phyloP scores from a whole-genome alignment of 2,329 filamentous ascomycete species.

The Trichoderma koningiopsis region DNA sequence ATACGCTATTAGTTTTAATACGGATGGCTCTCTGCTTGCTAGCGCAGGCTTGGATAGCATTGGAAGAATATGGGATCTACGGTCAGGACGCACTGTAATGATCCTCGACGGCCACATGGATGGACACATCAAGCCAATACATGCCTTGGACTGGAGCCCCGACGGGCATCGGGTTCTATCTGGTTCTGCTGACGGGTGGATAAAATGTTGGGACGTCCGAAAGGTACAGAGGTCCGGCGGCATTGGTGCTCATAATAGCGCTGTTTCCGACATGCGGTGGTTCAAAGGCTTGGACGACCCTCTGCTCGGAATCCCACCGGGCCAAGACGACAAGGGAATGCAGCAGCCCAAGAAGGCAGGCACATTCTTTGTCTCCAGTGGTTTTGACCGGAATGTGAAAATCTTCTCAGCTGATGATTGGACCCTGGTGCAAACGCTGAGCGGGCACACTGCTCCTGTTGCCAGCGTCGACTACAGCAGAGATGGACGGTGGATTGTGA shows the following conservation, averaged over 20 bases:
- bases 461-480: conserved; percentile 85
- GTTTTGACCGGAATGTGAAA: conserved; percentile 94
- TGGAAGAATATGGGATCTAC: conserved; percentile 91
- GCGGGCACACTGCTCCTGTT: conserved; percentile 89
- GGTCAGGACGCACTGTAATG: conserved; percentile 92
- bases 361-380: conserved; percentile 86
- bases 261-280: conserved; percentile 92
- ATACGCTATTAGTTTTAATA: conserved; percentile 86
- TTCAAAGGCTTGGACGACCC: conserved; percentile 85
- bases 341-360: conserved; percentile 79
- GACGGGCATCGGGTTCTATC: conserved; percentile 94
- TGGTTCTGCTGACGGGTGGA: conserved; percentile 89
- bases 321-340: conserved; percentile 65
- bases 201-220: conserved; percentile 96
- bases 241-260: conserved; percentile 86
- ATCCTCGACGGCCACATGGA: conserved; percentile 86
- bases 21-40: conserved; percentile 85
- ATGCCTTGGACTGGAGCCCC: conserved; percentile 86
- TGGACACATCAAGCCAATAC: conserved; percentile 84
- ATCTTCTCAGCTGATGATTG: conserved; percentile 97
- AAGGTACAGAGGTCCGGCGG: conserved; percentile 82
- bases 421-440: conserved; percentile 83
- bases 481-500: conserved; percentile 90
- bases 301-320: conserved; percentile 60
- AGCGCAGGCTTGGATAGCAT: conserved; percentile 95